Conservation (phyloP, 1,284 basidiomycete genomes). For the Trichosporon coremiiforme region DNA sequence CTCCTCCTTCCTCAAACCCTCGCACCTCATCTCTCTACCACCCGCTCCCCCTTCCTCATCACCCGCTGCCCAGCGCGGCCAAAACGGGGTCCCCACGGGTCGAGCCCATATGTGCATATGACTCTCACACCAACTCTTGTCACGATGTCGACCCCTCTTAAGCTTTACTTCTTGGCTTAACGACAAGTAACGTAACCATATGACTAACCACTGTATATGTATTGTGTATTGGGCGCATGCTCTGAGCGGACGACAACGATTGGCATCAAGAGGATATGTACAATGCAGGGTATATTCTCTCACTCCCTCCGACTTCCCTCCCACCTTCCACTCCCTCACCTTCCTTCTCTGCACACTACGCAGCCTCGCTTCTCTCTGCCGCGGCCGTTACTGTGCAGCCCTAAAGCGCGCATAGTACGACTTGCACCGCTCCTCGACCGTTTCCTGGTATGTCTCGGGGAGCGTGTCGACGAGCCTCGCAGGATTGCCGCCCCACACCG, state of each 20-base stretch:
- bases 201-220: constrained; percentile 21
- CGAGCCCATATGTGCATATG: neutral
- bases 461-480: constrained; percentile 79
- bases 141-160: neutral
- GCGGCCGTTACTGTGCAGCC: constrained; percentile 37
- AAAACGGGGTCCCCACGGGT: neutral
- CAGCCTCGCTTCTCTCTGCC: too few relatives aligned
- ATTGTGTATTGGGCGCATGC: neutral
- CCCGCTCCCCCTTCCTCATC: neutral
- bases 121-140: neutral
- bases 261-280: constrained; percentile 13
- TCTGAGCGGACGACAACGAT: neutral
- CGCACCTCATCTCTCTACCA: neutral
- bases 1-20: too few relatives aligned
- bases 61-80: neutral
- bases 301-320: too few relatives aligned
- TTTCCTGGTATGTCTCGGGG: constrained; percentile 85
- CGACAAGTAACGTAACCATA: constrained; percentile 12
- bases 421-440: constrained; percentile 75
- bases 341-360: neutral
- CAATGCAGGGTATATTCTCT: constrained; percentile 23
- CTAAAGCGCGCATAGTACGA: constrained; percentile 71
- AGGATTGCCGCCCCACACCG: constrained; percentile 85
- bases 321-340: neutral
- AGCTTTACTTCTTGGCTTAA: neutral